Evolutionary conservation across 805 yeast genomes (phyloP).

Genomic region (Ogataea dorogensis): DNA sequence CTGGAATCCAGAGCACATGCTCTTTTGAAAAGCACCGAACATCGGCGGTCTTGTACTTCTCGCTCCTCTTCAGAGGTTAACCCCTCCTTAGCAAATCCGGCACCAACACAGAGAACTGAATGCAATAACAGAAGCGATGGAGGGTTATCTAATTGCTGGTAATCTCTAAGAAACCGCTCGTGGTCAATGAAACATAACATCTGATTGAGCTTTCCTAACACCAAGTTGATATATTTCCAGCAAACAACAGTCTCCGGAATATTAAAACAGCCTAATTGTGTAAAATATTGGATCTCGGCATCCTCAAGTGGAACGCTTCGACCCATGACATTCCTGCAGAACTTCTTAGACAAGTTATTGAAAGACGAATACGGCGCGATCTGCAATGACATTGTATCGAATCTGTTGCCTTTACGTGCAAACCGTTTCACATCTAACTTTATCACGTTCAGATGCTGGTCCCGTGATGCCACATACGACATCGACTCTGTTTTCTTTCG

Average conservation of each 20-base stretch:
- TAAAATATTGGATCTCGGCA: slow-evolving; percentile 59
- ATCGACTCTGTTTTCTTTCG: slow-evolving; percentile 18
- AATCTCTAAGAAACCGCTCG: slow-evolving; percentile 53
- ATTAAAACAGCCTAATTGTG: slow-evolving; percentile 64
- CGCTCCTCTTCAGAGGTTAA: slow-evolving; percentile 49
- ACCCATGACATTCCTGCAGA: slow-evolving; percentile 16
- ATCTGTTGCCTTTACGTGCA: background rate
- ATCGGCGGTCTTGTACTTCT: slow-evolving; percentile 21
- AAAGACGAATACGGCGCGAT: slow-evolving; percentile 11
- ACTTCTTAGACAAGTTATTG: slow-evolving; percentile 11
- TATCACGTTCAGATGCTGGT: slow-evolving; percentile 14
- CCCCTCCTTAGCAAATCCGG: slow-evolving; percentile 55
- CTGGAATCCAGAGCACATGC: slow-evolving; percentile 66
- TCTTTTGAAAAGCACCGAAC: slow-evolving; percentile 34
- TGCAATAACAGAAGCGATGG: slow-evolving; percentile 62
- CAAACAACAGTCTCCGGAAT: slow-evolving; percentile 63
- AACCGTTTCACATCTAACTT: slow-evolving; percentile 15
- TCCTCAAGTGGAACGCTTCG: slow-evolving; percentile 24
- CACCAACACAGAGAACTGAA: slow-evolving; percentile 65
- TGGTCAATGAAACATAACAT: slow-evolving; percentile 62
- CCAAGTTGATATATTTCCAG: slow-evolving; percentile 57
- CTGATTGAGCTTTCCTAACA: slow-evolving; percentile 65
- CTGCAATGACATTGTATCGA: background rate
- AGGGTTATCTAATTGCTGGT: slow-evolving; percentile 52
- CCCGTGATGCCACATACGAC: slow-evolving; percentile 16